A percentile compares a stretch with the other conserved stretches of the same genome.
Evolutionary conservation across 345 rosid genomes (phyloP).

Genomic region (Euphorbia peplus): DNA sequence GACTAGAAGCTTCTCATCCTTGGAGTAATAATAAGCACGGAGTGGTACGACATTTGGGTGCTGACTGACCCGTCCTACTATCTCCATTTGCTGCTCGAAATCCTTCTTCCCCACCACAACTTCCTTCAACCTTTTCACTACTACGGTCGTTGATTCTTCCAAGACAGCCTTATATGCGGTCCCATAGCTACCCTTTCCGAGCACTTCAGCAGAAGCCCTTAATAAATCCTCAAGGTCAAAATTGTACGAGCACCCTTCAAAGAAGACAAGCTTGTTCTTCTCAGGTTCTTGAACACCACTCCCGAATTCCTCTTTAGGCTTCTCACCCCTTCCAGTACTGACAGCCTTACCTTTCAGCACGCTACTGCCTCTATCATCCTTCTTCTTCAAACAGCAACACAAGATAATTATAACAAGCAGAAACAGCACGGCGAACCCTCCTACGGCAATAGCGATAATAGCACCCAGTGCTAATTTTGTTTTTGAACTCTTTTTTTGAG

Average conservation of each 20-base stretch:
- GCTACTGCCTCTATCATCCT: slow-evolving; percentile 41
- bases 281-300: slow-evolving; percentile 75
- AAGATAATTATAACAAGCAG: slow-evolving; percentile 44
- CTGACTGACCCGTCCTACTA: slow-evolving; percentile 58
- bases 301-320: slow-evolving; percentile 72
- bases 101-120: slow-evolving; percentile 73
- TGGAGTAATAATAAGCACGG: slow-evolving; percentile 82
- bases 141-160: slow-evolving; percentile 77
- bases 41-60: slow-evolving; percentile 68
- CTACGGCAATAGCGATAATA: slow-evolving; percentile 60
- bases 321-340: slow-evolving; percentile 51
- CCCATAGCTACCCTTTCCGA: slow-evolving; percentile 87
- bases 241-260: slow-evolving; percentile 66
- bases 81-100: slow-evolving; percentile 93
- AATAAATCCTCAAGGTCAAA: slow-evolving; percentile 84
- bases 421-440: slow-evolving; percentile 48
- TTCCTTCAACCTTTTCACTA: slow-evolving; percentile 83
- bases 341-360: slow-evolving; percentile 49
- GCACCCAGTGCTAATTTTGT: slow-evolving; percentile 49
- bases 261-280: slow-evolving; percentile 81
- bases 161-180: slow-evolving; percentile 84
- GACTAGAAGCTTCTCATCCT: slow-evolving; percentile 88
- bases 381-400: slow-evolving; percentile 63
- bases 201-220: slow-evolving; percentile 90
- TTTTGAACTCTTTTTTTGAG: slow-evolving; percentile 42